Evolutionary conservation across 345 rosid species (phyloP), one percentile per base, ranked within the genome.

Genomic region (Citrus cavaleriei): DNA sequence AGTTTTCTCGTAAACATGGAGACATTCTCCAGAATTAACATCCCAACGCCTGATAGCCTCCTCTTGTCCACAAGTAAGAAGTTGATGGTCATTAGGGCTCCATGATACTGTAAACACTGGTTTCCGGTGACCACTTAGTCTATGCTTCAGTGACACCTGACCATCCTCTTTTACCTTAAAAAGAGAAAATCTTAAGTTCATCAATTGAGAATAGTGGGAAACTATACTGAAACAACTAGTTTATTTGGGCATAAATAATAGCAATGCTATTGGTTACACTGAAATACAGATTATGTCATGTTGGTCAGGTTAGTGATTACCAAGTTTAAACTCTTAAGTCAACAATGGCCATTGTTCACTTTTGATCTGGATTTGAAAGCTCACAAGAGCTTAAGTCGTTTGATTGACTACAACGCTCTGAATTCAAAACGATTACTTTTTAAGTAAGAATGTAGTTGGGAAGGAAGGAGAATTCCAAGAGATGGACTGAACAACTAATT

Each of bases 61-160:
- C 78, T 92, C 94, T 40, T 78, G 78, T 73, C 96, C 96, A 76
- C 94, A 92, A 25, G 94, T 89, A 77, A 92, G 90, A 57, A 92
- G 85, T 73, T 92, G 92, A 35, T 78, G 28, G 72, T 90, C 91
- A 80, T 90, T 85, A 25, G 87, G 90, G 65, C 91, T 90, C 96
- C 96, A 92, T 35, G 91, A 88, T 78, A 89, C 86, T 9, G 90
- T 28, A 58, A 76, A 80, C 38, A 92, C 91, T 0, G 93, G 87
- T 72, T 85, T 88, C 73, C 85, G 85, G 77, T 92, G 94, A 65
- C 93, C 89, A 19, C 65, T 68, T 74, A 90, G 84, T 67, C 46
- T 84, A 70, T 85, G 92, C 87, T 89, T 92, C 75, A 89, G 37
- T 21, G 85, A 80, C 32, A 88, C 80, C 59, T 80, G 79, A 72